Percentiles rank a stretch among this genome's conserved stretches.
These are phyloP conservation scores for Boletus huronensis DNA, from an alignment of 768 basidiomycete genomes.

Conservation along the genomic window DNA sequence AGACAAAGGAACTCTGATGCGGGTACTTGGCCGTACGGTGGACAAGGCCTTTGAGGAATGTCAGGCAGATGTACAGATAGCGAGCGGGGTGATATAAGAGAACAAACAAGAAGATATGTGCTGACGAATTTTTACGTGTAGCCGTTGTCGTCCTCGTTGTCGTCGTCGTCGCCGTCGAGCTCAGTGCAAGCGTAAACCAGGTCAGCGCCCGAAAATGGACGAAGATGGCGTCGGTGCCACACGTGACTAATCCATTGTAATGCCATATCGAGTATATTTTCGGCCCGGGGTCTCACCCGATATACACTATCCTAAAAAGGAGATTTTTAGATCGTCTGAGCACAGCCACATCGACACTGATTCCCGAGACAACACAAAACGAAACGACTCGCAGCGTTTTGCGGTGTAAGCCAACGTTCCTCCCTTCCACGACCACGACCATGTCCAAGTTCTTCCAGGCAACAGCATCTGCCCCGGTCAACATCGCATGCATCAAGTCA, in stretches of 20 bases:
- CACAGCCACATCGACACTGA: conserved; percentile 22
- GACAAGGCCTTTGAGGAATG: background rate
- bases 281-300: conserved; percentile 14
- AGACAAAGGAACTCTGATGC: conserved; percentile 10
- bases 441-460: conserved; percentile 71
- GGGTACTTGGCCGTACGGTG: conserved; percentile 1
- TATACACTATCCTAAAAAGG: conserved; percentile 6
- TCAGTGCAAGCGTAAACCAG: conserved; percentile 16
- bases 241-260: conserved; percentile 14
- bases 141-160: conserved; percentile 9
- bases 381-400: background rate
- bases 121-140: conserved; percentile 14
- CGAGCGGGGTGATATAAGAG: background rate
- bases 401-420: background rate
- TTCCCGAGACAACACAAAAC: conserved; percentile 14
- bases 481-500: conserved; percentile 98
- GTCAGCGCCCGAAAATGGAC: conserved; percentile 29
- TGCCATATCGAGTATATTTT: conserved; percentile 10
- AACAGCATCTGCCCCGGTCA: conserved; percentile 90
- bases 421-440: conserved; percentile 20
- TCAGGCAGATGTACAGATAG: conserved; percentile 14
- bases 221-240: conserved; percentile 10
- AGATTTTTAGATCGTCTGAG: conserved; percentile 3
- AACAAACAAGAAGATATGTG: conserved; percentile 19
- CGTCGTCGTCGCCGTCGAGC: conserved; percentile 17